Evolutionary conservation across 305 asterid genomes (phyloP).

Genomic region (Striga hermonthica): DNA sequence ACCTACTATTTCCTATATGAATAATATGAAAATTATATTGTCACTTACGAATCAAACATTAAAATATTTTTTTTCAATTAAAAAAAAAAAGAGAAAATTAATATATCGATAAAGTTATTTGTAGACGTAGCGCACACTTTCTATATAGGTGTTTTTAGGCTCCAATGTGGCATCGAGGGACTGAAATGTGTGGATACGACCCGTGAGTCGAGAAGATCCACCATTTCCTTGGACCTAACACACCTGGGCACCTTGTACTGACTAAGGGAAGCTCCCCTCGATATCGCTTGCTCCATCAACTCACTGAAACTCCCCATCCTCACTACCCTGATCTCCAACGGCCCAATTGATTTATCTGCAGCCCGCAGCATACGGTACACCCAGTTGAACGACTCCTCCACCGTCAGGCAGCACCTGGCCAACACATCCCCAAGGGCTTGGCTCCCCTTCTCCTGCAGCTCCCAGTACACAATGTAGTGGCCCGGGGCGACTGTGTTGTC

Average conservation of each 20-base stretch:
- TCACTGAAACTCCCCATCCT: conserved; percentile 53
- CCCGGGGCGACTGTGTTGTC: conserved; percentile 71
- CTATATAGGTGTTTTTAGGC: too few species aligned
- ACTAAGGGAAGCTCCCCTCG: conserved; percentile 50
- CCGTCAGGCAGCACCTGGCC: conserved; percentile 58
- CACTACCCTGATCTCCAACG: conserved; percentile 65
- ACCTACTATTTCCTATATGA: too few species aligned
- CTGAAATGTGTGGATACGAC: conserved; percentile 53
- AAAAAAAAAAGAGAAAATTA: too few species aligned
- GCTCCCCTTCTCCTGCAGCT: conserved; percentile 42
- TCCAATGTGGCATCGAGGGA: conserved; percentile 70
- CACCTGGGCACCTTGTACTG: conserved; percentile 78
- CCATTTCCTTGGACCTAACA: conserved; percentile 54
- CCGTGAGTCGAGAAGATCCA: conserved; percentile 59
- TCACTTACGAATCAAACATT: too few species aligned
- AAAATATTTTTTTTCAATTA: too few species aligned
- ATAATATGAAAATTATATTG: too few species aligned
- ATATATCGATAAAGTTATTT: too few species aligned
- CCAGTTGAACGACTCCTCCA: conserved; percentile 66
- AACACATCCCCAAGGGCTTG: conserved; percentile 38
- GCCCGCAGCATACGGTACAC: conserved; percentile 67
- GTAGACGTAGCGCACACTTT: too few species aligned
- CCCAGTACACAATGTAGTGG: conserved; percentile 82
- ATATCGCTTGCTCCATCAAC: conserved; percentile 63
- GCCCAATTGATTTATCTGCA: conserved; percentile 58